These are phyloP conservation scores for Alnus glutinosa DNA, from an alignment of 306 rosid genomes.

Conservation along the genomic window DNA sequence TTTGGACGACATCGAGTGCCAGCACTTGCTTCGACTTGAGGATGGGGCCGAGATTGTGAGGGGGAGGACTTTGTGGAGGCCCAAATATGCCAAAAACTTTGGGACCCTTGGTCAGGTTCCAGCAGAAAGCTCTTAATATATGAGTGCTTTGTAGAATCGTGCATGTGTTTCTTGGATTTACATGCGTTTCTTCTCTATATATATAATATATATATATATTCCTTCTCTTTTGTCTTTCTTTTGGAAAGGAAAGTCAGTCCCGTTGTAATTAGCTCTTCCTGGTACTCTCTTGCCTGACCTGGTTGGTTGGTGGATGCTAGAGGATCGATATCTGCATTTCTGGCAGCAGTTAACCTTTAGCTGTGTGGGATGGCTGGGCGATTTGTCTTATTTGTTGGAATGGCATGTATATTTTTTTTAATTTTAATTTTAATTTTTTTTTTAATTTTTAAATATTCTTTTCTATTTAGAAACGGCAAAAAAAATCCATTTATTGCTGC, in stretches of 20 bases:
- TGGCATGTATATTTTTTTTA: conserved; percentile 46
- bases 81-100: conserved; percentile 58
- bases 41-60: conserved; percentile 85
- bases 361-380: conserved; percentile 34
- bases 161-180: conserved; percentile 58
- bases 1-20: conserved; percentile 66
- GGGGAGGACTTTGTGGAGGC: conserved; percentile 92
- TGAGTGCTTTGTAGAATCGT: conserved; percentile 36
- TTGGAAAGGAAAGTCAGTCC: conserved; percentile 36
- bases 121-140: conserved; percentile 50
- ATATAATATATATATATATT: conserved; percentile 33
- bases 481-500: not conserved
- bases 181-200: conserved; percentile 24
- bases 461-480: conserved; percentile 16
- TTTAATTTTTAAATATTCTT: not conserved
- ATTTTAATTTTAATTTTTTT: conserved; percentile 5
- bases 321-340: not conserved
- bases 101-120: conserved; percentile 51
- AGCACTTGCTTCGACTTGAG: conserved; percentile 91
- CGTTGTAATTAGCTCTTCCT: conserved; percentile 66
- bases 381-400: conserved; percentile 38
- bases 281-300: not conserved
- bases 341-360: not conserved
- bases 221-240: conserved; percentile 41
- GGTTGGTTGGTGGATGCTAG: not conserved